These are phyloP conservation scores for Ceratocystis cubensis DNA, from an alignment of 2,329 filamentous ascomycete genomes.

Conservation along the genomic window DNA sequence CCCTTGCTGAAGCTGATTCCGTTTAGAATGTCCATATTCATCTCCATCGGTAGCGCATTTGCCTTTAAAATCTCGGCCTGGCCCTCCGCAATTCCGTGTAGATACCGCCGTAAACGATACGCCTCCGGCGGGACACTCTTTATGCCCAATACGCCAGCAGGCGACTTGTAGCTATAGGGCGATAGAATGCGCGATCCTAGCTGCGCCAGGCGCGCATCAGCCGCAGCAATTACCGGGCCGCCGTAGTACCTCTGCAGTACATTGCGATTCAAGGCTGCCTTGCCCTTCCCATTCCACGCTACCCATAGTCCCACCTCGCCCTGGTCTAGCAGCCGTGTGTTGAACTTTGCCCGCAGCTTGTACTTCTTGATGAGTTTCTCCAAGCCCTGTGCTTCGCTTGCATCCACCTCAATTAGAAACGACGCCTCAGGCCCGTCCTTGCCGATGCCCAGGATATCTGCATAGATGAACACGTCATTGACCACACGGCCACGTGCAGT, in stretches of 20 bases:
- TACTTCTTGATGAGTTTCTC: conserved; percentile 68
- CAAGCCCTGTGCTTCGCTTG: conserved; percentile 47
- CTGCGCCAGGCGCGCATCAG: conserved; percentile 42
- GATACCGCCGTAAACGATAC: conserved; percentile 66
- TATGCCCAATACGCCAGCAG: conserved; percentile 31
- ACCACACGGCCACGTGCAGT: conserved; percentile 74
- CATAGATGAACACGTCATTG: conserved; percentile 85
- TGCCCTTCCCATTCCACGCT: conserved; percentile 49
- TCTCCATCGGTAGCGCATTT: conserved; percentile 69
- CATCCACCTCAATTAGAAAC: conserved; percentile 73
- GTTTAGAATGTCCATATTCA: conserved; percentile 73
- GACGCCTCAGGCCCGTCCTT: conserved; percentile 22
- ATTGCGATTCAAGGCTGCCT: neutral
- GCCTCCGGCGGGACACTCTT: conserved; percentile 39
- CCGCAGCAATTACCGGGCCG: conserved; percentile 28
- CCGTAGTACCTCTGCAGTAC: neutral
- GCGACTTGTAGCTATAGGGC: conserved; percentile 24
- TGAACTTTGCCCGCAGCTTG: conserved; percentile 71
- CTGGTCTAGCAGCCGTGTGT: conserved; percentile 50
- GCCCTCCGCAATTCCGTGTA: conserved; percentile 75
- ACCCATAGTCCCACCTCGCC: conserved; percentile 60
- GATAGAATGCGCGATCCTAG: conserved; percentile 41
- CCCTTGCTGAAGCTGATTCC: conserved; percentile 91
- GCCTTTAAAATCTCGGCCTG: conserved; percentile 62
- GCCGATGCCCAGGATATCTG: conserved; percentile 27